A percentile compares a stretch with the other conserved stretches of the same genome.
phyloP scores from a whole-genome alignment of 1,284 basidiomycete species.

The Ceratobasidium sp. region DNA sequence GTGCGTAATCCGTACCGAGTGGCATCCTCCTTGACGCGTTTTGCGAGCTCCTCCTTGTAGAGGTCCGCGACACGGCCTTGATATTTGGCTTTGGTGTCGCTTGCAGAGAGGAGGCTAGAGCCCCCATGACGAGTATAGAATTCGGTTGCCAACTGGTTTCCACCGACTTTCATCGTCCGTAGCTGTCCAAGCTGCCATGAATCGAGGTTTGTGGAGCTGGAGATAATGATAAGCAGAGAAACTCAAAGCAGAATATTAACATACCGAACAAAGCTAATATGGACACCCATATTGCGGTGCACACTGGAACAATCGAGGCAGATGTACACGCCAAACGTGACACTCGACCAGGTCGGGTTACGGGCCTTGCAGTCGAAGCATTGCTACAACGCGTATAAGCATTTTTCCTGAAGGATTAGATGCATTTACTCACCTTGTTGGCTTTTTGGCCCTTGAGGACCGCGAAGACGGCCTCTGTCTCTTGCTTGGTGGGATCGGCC shows the following conservation, averaged over 20 bases:
- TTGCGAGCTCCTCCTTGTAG: slow-evolving; percentile 92
- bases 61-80: slow-evolving; percentile 80
- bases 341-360: slow-evolving; percentile 97
- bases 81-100: slow-evolving; percentile 90
- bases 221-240: slow-evolving; percentile 14
- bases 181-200: slow-evolving; percentile 92
- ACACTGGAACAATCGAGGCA: slow-evolving; percentile 96
- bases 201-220: slow-evolving; percentile 95
- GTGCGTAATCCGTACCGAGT: slow-evolving; percentile 57
- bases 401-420: neutral
- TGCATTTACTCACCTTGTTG: slow-evolving; percentile 72
- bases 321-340: slow-evolving; percentile 96
- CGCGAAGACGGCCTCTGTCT: slow-evolving; percentile 79
- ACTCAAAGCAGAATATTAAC: slow-evolving; percentile 46
- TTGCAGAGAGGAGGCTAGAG: slow-evolving; percentile 68
- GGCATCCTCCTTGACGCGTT: slow-evolving; percentile 82
- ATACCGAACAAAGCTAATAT: slow-evolving; percentile 96
- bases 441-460: slow-evolving; percentile 81
- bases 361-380: slow-evolving; percentile 98
- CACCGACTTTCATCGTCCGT: slow-evolving; percentile 95
- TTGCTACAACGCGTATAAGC: slow-evolving; percentile 58
- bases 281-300: slow-evolving; percentile 97
- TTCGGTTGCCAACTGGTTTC: slow-evolving; percentile 87
- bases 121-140: slow-evolving; percentile 92
- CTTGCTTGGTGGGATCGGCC: slow-evolving; percentile 58